phyloP scores from a whole-genome alignment of 2,329 filamentous ascomycete genomes.

The Phialocephala subalpina region DNA sequence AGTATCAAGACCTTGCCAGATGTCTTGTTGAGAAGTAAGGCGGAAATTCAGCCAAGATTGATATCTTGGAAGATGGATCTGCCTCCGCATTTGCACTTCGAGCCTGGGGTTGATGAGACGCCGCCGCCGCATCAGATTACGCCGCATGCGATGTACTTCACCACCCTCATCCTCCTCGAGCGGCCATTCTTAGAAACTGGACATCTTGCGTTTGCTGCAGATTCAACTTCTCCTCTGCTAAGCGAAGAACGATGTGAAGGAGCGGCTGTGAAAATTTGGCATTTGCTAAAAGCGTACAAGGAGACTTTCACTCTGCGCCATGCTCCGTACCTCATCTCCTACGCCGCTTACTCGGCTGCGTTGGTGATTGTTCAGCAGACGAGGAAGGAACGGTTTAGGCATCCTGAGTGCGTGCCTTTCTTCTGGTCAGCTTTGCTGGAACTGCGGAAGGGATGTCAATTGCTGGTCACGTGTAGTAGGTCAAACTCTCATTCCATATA shows the following conservation, averaged over 20 bases:
- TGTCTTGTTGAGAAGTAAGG: not conserved
- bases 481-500: too few relatives aligned
- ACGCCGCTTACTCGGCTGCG: not conserved
- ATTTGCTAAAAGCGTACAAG: not conserved
- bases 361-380: not conserved
- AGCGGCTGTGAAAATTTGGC: not conserved
- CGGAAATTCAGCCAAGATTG: not conserved
- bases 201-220: not conserved
- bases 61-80: not conserved
- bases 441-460: too few relatives aligned
- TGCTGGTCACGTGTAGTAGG: too few relatives aligned
- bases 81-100: not conserved
- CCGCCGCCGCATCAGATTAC: constrained; percentile 5
- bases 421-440: constrained; percentile 1
- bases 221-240: too few relatives aligned
- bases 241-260: not conserved
- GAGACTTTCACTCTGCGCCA: constrained; percentile 7
- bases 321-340: constrained; percentile 1
- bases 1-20: not conserved
- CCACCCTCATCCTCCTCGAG: not conserved
- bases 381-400: not conserved
- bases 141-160: not conserved
- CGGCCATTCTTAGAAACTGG: not conserved
- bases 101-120: not conserved
- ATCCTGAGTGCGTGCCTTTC: constrained; percentile 4